These are phyloP conservation scores for Macrocybe gigantea DNA, from an alignment of 768 basidiomycete genomes.

Conservation along the genomic window DNA sequence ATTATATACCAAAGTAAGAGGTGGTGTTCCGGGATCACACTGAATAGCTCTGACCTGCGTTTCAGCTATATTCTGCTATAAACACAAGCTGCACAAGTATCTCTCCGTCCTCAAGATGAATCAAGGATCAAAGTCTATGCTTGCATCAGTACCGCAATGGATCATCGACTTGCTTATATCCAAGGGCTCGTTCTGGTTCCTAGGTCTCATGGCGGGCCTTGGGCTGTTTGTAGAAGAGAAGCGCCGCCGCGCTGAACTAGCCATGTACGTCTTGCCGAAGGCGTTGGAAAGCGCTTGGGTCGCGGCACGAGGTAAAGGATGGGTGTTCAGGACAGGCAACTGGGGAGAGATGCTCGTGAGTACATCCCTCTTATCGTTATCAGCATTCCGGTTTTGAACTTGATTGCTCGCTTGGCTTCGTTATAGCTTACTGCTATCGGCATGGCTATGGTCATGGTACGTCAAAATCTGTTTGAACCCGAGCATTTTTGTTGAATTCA, in stretches of 20 bases:
- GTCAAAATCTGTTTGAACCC: conserved; percentile 13
- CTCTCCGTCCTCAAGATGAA: conserved; percentile 29
- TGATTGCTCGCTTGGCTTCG: conserved; percentile 7
- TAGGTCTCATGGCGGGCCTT: conserved; percentile 69
- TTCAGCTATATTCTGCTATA: conserved; percentile 60
- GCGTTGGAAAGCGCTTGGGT: conserved; percentile 90
- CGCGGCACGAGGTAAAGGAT: conserved; percentile 66
- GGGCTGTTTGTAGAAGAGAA: conserved; percentile 85
- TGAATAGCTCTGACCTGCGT: not conserved
- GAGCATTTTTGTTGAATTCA: not conserved
- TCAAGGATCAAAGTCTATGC: conserved; percentile 19
- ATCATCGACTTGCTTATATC: conserved; percentile 55
- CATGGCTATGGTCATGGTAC: conserved; percentile 89
- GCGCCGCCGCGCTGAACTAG: conserved; percentile 83
- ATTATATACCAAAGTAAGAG: conserved; percentile 68
- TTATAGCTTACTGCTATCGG: conserved; percentile 59
- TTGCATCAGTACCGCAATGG: conserved; percentile 34
- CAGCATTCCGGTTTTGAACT: not conserved
- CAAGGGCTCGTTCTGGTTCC: conserved; percentile 67
- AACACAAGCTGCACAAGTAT: conserved; percentile 49
- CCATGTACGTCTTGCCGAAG: conserved; percentile 89
- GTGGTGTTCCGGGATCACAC: not conserved
- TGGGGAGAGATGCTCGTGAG: conserved; percentile 64
- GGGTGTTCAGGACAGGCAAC: conserved; percentile 65
- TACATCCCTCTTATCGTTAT: conserved; percentile 7